Evolutionary conservation across 495 filamentous ascomycete species (phyloP).

Genomic region (Penicillium cosmopolitanum): DNA sequence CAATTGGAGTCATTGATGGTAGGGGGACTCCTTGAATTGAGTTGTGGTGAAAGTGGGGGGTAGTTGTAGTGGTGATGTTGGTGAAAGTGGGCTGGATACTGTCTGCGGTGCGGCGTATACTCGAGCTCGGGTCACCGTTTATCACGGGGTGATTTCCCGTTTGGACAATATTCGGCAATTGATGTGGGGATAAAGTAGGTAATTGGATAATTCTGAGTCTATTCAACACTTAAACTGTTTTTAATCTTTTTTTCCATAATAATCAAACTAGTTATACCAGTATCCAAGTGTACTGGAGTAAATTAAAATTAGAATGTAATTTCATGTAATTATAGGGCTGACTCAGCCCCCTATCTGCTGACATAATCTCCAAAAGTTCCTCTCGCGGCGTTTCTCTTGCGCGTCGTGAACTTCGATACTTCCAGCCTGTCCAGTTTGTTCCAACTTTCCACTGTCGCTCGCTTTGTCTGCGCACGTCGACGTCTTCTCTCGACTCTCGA

Average conservation of each 20-base stretch:
- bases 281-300: no score
- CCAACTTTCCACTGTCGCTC: constrained; percentile 6
- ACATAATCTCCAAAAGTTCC: constrained; percentile 8
- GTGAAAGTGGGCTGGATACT: background rate
- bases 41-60: background rate
- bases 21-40: no score
- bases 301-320: background rate
- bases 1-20: background rate
- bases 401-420: constrained; percentile 15
- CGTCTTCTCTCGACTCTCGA: background rate
- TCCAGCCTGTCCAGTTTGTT: constrained; percentile 3
- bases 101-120: no score
- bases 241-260: no score
- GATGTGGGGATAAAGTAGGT: no score
- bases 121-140: no score
- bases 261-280: no score
- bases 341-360: background rate
- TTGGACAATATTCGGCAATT: no score
- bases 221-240: no score
- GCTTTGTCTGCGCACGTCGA: background rate
- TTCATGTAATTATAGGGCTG: background rate
- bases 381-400: constrained; percentile 1
- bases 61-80: background rate
- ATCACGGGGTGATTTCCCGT: no score
- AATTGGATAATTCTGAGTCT: no score